Evolutionary conservation across 805 yeast species (phyloP).

Genomic region (Myxozyma kluyveri): DNA sequence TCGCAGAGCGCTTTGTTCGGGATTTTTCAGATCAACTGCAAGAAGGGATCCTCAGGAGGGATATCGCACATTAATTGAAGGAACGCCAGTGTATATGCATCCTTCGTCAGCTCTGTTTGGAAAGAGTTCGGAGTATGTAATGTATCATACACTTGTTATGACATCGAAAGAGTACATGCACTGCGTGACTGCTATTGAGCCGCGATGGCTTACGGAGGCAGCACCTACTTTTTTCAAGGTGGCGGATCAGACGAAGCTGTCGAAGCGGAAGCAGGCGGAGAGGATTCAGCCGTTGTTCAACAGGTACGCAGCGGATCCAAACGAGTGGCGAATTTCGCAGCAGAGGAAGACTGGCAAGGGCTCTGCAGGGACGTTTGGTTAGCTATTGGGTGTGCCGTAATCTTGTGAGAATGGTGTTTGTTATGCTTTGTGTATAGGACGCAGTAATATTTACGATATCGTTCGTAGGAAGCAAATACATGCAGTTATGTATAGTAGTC

Average conservation of each 20-base stretch:
- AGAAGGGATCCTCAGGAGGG: conserved; percentile 62
- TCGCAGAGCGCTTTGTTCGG: conserved; percentile 59
- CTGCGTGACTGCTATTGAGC: conserved; percentile 67
- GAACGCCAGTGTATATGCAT: conserved; percentile 63
- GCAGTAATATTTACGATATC: no score
- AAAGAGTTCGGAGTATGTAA: conserved; percentile 70
- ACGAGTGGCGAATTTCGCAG: conserved; percentile 72
- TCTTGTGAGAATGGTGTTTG: no score
- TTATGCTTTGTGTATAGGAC: no score
- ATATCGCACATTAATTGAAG: conserved; percentile 41
- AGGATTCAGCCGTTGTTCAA: conserved; percentile 73
- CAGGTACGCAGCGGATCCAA: conserved; percentile 56
- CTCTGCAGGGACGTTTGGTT: conserved; percentile 32
- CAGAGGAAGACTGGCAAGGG: conserved; percentile 33
- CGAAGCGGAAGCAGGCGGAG: conserved; percentile 55
- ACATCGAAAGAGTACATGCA: conserved; percentile 88
- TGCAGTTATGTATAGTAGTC: no score
- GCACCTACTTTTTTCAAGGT: conserved; percentile 76
- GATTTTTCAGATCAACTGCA: conserved; percentile 68
- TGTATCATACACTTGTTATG: conserved; percentile 79
- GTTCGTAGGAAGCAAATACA: no score
- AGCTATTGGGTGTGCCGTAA: not conserved
- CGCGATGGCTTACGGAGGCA: conserved; percentile 66
- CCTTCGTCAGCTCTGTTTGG: conserved; percentile 78
- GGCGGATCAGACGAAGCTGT: conserved; percentile 50